Evolutionary conservation across 2,329 filamentous ascomycete genomes (phyloP).

Genomic region (Drechslerella dactyloides): DNA sequence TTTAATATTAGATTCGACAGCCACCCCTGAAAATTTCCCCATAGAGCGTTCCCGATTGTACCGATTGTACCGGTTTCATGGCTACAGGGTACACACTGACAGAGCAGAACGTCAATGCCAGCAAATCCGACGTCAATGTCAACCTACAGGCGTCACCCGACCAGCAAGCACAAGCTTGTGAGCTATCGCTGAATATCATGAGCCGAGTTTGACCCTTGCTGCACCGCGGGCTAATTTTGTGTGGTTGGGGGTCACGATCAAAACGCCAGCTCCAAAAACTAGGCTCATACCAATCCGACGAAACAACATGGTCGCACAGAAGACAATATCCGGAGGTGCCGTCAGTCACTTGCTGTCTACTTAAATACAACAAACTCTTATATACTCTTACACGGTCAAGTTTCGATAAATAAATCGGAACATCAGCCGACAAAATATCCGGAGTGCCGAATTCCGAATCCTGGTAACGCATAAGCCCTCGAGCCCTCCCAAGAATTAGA

Average conservation of each 20-base stretch:
- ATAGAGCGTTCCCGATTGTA: conserved; percentile 48
- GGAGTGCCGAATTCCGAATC: conserved; percentile 40
- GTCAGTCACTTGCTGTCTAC: too few relatives aligned
- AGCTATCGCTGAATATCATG: too few relatives aligned
- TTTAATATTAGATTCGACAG: conserved; percentile 38
- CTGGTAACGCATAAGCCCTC: conserved; percentile 29
- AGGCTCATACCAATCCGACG: too few relatives aligned
- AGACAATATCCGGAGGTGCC: too few relatives aligned
- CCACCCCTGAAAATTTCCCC: conserved; percentile 49
- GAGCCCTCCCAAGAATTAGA: neutral
- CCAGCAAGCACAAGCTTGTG: too few relatives aligned
- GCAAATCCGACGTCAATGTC: neutral
- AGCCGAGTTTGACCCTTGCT: too few relatives aligned
- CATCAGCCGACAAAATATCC: conserved; percentile 22
- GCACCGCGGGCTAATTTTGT: too few relatives aligned
- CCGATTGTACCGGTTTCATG: conserved; percentile 50
- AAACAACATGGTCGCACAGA: neutral
- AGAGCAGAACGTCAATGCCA: conserved; percentile 19
- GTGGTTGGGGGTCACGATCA: too few relatives aligned
- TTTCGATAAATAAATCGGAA: conserved; percentile 20
- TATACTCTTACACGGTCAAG: too few relatives aligned
- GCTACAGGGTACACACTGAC: conserved; percentile 20
- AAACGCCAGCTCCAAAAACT: too few relatives aligned
- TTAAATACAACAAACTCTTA: too few relatives aligned
- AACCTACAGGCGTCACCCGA: too few relatives aligned